phyloP scores from a whole-genome alignment of 2,329 filamentous ascomycete genomes.

The Fusarium protoensiforme region DNA sequence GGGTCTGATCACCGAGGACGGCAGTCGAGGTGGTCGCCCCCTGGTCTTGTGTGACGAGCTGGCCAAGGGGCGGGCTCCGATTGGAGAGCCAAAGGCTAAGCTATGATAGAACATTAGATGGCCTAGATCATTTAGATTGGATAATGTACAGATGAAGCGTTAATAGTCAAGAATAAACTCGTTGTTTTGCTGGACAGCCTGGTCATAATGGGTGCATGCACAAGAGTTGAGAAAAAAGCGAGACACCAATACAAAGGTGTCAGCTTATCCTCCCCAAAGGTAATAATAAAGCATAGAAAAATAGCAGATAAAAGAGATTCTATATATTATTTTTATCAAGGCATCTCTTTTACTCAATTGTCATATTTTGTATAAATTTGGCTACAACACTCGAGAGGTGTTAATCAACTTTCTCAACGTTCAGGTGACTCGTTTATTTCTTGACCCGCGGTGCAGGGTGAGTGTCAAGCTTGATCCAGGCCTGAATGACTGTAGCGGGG shows the following conservation, averaged over 20 bases:
- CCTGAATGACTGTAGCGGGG: conserved; percentile 27
- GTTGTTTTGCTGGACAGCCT: conserved; percentile 1
- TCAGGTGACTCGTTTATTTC: not conserved
- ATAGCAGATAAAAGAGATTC: not conserved
- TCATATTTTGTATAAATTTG: not conserved
- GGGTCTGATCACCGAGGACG: conserved; percentile 62
- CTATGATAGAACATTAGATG: conserved; percentile 38
- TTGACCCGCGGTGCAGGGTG: conserved; percentile 1
- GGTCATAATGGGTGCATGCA: not conserved
- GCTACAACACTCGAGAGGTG: not conserved
- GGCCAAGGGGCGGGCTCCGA: conserved; percentile 38
- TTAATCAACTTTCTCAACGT: not conserved
- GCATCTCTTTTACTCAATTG: not conserved
- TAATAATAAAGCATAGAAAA: not conserved
- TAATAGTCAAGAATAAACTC: conserved; percentile 11
- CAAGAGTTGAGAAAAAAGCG: not conserved
- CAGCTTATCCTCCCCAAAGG: not conserved
- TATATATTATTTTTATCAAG: not conserved
- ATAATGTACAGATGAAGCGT: conserved; percentile 20
- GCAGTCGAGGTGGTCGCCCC: conserved; percentile 60
- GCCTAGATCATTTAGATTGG: conserved; percentile 1
- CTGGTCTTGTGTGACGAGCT: conserved; percentile 60
- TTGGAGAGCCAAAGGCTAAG: conserved; percentile 37
- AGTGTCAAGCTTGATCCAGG: not conserved
- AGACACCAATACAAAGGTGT: not conserved